These are phyloP conservation scores for Aspergillus avenaceus DNA, from an alignment of 495 filamentous ascomycete genomes.

Conservation along the genomic window DNA sequence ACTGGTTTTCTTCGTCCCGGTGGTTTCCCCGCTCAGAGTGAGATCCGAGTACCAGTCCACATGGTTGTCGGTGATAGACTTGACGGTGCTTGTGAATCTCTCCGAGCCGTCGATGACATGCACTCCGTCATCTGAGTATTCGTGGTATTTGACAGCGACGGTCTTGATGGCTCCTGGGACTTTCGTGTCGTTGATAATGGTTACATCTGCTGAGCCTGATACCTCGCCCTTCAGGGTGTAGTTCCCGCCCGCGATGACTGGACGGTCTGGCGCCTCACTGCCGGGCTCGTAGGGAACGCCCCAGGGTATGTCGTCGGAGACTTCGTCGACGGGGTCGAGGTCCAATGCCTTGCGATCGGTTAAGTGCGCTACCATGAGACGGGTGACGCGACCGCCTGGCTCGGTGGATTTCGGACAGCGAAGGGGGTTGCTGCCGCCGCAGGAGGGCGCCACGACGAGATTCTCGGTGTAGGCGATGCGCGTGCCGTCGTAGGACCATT, in stretches of 20 bases:
- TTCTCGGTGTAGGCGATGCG: constrained; percentile 18
- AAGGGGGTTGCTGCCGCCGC: constrained; percentile 14
- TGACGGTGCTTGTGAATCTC: constrained; percentile 2
- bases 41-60: constrained; percentile 22
- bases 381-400: constrained; percentile 11
- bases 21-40: constrained; percentile 3
- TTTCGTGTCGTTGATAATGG: neutral
- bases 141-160: constrained; percentile 13
- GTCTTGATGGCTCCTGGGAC: constrained; percentile 1
- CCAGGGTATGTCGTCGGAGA: constrained; percentile 13
- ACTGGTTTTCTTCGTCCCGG: constrained; percentile 16
- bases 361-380: constrained; percentile 17
- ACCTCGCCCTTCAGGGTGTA: constrained; percentile 10
- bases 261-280: neutral
- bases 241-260: neutral
- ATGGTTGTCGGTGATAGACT: constrained; percentile 1
- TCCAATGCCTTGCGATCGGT: constrained; percentile 7
- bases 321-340: constrained; percentile 1
- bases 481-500: constrained; percentile 20
- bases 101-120: constrained; percentile 15
- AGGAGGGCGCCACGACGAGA: constrained; percentile 13
- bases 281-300: constrained; percentile 4
- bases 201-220: constrained; percentile 5
- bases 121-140: constrained; percentile 20
- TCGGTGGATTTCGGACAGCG: constrained; percentile 13